Base-by-base conservation (phyloP, 257 asterid species). In the Ilex aquifolium region DNA sequence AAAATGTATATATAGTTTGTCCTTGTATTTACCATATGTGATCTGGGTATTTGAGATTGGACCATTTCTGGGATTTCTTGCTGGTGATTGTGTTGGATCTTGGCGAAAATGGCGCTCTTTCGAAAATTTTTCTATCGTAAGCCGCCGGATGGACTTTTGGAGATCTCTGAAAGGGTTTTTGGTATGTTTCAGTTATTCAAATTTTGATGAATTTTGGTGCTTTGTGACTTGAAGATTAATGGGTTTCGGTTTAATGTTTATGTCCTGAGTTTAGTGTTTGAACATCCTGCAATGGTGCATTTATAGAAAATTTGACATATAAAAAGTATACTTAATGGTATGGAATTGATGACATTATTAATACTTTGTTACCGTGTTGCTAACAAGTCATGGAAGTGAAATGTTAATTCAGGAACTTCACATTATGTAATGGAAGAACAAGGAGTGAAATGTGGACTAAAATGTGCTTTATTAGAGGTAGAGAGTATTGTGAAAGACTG, bases 61-160 rank as follows among this genome's bases (percentile, higher is more conserved):
- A 46, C 13, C n/a, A 14, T 53, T 17, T 53, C 30, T 53, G 15
- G 30, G 57, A 14, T 53, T 17, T 53, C 57, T 21, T 8, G 57
- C 57, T 8, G 27, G 27, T 53, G 57, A 53, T 21, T 15, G 27
- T n/a, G 31, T 53, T 21, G 57, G 57, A 53, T 53, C 57, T 53
- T 53, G 8, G 30, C 14, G 57, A 53, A 21, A 53, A 80, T 83
- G 89, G 86, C 84, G 64, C 77, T 80, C 64, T 80, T 78, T 57
- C 75, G 75, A 46, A 76, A 69, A 58, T 68, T 79, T 58, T 80
- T 79, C 73, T 69, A 77, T 73, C 68, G 85, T 49, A 83, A 83
- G 57, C 88, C 79, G 52, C 85, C 88, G 2, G 85, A 80, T 12
- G 88, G 88, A 65, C 80, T 83, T 67, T 13, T 73, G 69, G 82